Evolutionary conservation across 2,329 filamentous ascomycete genomes (phyloP), one percentile per base, ranked within the genome.

Genomic region (Huntiella abstrusa): DNA sequence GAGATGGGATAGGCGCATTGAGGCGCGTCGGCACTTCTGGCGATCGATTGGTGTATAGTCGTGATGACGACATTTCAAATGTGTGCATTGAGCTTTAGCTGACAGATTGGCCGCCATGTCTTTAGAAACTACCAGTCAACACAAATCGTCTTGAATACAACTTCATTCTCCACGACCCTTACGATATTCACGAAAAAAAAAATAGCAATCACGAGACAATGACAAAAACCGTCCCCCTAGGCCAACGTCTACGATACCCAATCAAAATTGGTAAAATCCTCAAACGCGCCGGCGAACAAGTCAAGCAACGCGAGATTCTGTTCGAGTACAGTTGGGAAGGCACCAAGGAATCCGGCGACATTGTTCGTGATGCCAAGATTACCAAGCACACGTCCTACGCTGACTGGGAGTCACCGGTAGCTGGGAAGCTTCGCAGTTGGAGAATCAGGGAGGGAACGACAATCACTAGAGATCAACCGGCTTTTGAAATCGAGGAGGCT

Each of bases 261-360:
- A 87, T 96, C 63, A 93, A 81, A 54, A 80, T 98, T 62, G 86
- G 79, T 55, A 81, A 84, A 61, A 71, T 96, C 51, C 73, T 88
- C 54, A 86, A 85, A 62, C 66, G 70, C 53, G 73, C 75, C 15
- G 81, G 83, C 61, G 84, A 94, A 55, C 59, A 71, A 51, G 73
- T 98, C 57, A 71, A 75, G 56, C 81, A 81, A 61, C 68, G 84
- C 57, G 81, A 86, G 56, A 71, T 77, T 47, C 70, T 96, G 47
- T 78, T 98, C 59, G 76, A 83, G 60, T 98, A 95, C 69, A 78
- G 77, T 51, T 98, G 87, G 65, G 77, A 77, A 56, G 87, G 80
- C 62, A 78, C 68, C 57, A 80, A 85, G 62, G 76, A 77, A 53
- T 75, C 91, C 49, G 80, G 80, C 58, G 80, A 92, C 48, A 68